phyloP scores from a whole-genome alignment of 140 eudicot genomes.

The Bidens hawaiensis region DNA sequence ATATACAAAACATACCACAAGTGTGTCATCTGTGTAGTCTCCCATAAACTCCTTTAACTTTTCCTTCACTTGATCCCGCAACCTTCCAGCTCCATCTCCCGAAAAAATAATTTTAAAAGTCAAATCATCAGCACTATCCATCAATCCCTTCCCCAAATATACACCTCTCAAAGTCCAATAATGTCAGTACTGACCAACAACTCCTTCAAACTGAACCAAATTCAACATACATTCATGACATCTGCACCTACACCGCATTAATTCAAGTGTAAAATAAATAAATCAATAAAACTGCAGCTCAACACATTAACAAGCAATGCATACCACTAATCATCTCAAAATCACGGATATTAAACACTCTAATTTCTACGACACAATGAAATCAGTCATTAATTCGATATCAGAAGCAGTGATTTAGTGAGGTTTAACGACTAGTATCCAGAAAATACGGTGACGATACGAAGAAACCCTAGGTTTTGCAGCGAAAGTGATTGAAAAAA shows the following conservation, averaged over 20 bases:
- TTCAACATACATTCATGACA: neutral
- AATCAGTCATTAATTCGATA: neutral
- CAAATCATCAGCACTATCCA: slow-evolving; percentile 47
- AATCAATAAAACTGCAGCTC: neutral
- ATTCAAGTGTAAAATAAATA: neutral
- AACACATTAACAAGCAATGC: slow-evolving; percentile 5
- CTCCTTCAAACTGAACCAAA: slow-evolving; percentile 18
- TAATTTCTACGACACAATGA: neutral
- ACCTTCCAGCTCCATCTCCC: slow-evolving; percentile 63
- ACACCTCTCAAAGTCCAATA: slow-evolving; percentile 11
- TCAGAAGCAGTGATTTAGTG: neutral
- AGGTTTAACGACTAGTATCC: neutral
- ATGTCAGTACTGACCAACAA: slow-evolving; percentile 1
- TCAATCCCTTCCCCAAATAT: slow-evolving; percentile 18
- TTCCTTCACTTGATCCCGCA: slow-evolving; percentile 59
- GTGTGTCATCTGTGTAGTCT: slow-evolving; percentile 92
- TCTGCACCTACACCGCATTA: slow-evolving; percentile 8
- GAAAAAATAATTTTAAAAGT: slow-evolving; percentile 54
- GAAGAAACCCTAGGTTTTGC: slow-evolving; percentile 29
- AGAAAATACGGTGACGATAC: neutral
- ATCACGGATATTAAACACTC: neutral
- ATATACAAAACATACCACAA: slow-evolving; percentile 61
- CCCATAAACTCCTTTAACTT: slow-evolving; percentile 91
- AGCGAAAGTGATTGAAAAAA: neutral
- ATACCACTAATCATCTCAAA: slow-evolving; percentile 1